Percentiles rank a stretch among this genome's conserved stretches.
Conservation (phyloP, 805 yeast species). For the Ogataea kodamae region DNA sequence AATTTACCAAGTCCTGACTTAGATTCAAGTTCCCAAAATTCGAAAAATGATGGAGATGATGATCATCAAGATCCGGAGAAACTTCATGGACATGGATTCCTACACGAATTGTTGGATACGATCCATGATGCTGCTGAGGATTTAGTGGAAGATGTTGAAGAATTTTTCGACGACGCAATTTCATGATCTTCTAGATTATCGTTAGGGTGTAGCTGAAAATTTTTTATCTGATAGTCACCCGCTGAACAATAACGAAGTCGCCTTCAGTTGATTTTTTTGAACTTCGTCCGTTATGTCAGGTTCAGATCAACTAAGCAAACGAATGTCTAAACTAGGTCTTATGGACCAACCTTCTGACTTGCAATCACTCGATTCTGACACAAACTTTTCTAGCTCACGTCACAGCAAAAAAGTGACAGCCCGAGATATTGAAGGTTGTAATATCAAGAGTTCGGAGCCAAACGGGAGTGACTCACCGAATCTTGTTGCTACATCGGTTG, state of each 20-base stretch:
- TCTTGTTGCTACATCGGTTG: conserved; percentile 35
- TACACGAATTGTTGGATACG: conserved; percentile 18
- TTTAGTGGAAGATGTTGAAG: conserved; percentile 27
- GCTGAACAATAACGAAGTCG: too few species aligned
- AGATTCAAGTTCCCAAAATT: conserved; percentile 17
- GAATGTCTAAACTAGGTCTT: conserved; percentile 2
- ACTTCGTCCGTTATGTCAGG: too few species aligned
- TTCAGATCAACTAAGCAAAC: conserved; percentile 1
- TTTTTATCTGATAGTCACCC: conserved; percentile 7
- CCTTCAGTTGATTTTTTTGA: too few species aligned
- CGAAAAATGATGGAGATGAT: conserved; percentile 17
- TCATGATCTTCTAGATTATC: not conserved
- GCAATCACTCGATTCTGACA: conserved; percentile 9
- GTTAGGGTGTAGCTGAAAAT: conserved; percentile 6
- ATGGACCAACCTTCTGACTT: conserved; percentile 3
- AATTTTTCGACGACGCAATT: conserved; percentile 15
- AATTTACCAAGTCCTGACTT: conserved; percentile 18
- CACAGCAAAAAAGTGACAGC: conserved; percentile 6
- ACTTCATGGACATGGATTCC: conserved; percentile 14
- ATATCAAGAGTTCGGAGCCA: not conserved
- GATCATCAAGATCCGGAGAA: conserved; percentile 20
- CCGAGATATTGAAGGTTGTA: conserved; percentile 11
- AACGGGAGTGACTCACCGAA: conserved; percentile 29
- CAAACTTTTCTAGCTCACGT: conserved; percentile 16
- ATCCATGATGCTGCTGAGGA: conserved; percentile 25